Evolutionary conservation across 2,329 filamentous ascomycete genomes (phyloP), one percentile per base, ranked within the genome.

Genomic region (Sporothrix pseudoabietina): DNA sequence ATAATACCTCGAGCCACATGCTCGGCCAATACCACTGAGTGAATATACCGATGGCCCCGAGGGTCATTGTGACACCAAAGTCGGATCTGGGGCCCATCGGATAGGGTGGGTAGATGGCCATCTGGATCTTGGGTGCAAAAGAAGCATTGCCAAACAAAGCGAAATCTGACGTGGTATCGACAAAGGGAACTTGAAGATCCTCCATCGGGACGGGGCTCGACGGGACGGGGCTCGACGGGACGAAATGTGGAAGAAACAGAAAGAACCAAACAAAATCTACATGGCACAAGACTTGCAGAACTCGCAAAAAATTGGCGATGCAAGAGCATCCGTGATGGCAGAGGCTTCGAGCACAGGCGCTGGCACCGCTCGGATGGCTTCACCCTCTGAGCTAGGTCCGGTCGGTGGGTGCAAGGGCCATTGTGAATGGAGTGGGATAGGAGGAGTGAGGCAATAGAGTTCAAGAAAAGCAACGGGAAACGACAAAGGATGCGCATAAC

Each of bases 241-340:
- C 35, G 59, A 63, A 41, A 35, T 14, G 61, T 52, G 44, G 47
- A 39, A 39, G 44, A 14, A 30, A 35, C 30, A 30, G 10, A 8
- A 26, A 52, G 32, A 39, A n/a, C 26, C 26, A 26, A 26, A 26
- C 26, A 26, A 32, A 44, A 39, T 52, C 3, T 7, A 32, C 66
- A 55, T 69, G 32, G 49, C 32, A 69, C 32, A 49, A 55, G 49
- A 69, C n/a, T 44, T 26, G 49, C 52, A 69, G 16, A 72, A 63
- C 35, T 16, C 39, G 10, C 4, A 47, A 14, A 65, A 44, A 8
- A n/a, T 10, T 16, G 12, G 12, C 39, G 39, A 47, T 30, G 22
- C 39, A 61, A 35, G 52, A 19, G 52, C 35, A n/a, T 44, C 39
- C 59, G 7, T 44, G 59, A 44, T 12, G 32, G 59, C 9, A 1